Percentiles rank a stretch among this genome's conserved stretches.
Conservation (phyloP, 129 eudicot species). For the Arctium lappa region DNA sequence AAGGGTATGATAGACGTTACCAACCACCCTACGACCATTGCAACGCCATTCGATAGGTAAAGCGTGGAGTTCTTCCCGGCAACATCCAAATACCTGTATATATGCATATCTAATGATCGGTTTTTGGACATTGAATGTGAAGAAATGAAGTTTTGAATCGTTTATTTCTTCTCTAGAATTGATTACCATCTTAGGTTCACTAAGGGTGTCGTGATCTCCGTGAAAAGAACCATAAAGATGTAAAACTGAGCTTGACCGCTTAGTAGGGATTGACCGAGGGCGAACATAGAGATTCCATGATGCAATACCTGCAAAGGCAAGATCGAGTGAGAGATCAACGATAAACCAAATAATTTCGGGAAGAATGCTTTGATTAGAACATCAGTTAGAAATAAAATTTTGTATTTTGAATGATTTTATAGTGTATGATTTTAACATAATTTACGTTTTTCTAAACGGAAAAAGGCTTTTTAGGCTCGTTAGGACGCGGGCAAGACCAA, state of each 20-base stretch:
- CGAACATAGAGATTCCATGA: constrained; percentile 74
- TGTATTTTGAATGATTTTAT: not conserved
- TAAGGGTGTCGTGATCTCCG: constrained; percentile 81
- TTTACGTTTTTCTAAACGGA: too few species aligned
- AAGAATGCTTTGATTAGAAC: not conserved
- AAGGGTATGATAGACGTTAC: constrained; percentile 40
- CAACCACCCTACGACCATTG: constrained; percentile 85
- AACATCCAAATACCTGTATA: constrained; percentile 71
- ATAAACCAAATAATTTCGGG: not conserved
- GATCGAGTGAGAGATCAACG: not conserved
- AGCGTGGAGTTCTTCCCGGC: constrained; percentile 62
- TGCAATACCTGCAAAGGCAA: constrained; percentile 50
- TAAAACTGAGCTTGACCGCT: constrained; percentile 78
- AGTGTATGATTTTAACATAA: too few species aligned
- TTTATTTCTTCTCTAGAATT: not conserved
- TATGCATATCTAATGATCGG: not conserved
- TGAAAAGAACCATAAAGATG: constrained; percentile 74
- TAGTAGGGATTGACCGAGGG: constrained; percentile 59
- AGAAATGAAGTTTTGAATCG: not conserved
- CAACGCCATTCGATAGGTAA: constrained; percentile 69
- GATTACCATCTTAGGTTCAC: constrained; percentile 82
- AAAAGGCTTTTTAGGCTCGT: too few species aligned
- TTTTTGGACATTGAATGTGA: not conserved
- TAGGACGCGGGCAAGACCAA: too few species aligned
- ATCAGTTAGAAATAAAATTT: too few species aligned